Conservation (phyloP, 352 stramenopile species). For the Globisporangium carolinianum region DNA sequence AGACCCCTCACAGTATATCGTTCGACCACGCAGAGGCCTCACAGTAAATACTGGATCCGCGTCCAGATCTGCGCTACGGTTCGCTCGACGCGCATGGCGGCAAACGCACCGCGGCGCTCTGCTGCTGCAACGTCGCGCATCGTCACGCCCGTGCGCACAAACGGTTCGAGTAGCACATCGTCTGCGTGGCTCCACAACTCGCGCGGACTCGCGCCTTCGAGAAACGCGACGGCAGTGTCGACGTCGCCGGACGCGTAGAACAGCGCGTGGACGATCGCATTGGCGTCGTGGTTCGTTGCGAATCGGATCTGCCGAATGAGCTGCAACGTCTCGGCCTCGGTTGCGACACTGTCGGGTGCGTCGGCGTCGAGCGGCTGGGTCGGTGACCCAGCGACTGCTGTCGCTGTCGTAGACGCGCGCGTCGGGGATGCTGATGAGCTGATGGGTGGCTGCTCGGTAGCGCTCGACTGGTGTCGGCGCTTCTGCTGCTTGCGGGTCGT, state of each 20-base stretch:
- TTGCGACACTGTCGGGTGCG: neutral
- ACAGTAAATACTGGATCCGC: constrained; percentile 65
- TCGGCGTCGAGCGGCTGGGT: neutral
- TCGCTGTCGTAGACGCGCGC: neutral
- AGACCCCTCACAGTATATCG: too few species aligned
- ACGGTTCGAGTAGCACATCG: constrained; percentile 35
- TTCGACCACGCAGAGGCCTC: neutral
- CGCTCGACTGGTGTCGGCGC: neutral
- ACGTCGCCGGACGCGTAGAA: constrained; percentile 34
- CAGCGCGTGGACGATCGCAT: constrained; percentile 27
- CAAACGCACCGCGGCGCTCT: constrained; percentile 24
- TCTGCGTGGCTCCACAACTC: constrained; percentile 45
- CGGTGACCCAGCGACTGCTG: neutral
- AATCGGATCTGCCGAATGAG: constrained; percentile 28
- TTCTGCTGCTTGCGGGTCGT: neutral
- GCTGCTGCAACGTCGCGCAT: constrained; percentile 17
- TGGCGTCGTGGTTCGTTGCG: constrained; percentile 20
- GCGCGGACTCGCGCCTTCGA: constrained; percentile 20
- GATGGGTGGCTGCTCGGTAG: neutral
- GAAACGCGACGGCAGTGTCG: constrained; percentile 21
- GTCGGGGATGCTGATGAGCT: neutral
- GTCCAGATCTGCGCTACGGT: constrained; percentile 33
- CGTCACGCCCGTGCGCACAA: constrained; percentile 7
- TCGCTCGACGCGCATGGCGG: constrained; percentile 28
- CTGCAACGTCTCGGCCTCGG: constrained; percentile 16